These are phyloP conservation scores for Ophiostoma ulmi DNA, from an alignment of 2,329 filamentous ascomycete species.

Conservation along the genomic window DNA sequence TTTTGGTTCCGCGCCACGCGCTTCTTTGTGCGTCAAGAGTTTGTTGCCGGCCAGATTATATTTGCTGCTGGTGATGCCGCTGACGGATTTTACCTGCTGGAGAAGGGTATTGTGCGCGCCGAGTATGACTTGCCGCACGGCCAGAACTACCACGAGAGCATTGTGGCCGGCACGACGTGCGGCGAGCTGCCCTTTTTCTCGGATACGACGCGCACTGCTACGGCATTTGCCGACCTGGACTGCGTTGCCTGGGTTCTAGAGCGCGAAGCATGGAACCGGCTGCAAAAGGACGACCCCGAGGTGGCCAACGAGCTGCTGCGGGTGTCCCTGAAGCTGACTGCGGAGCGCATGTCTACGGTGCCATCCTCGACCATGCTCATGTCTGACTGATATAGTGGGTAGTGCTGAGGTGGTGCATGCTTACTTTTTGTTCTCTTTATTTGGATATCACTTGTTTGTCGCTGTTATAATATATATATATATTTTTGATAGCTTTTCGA, in stretches of 20 bases:
- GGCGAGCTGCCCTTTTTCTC: slow-evolving; percentile 96
- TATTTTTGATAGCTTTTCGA: not conserved
- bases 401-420: not conserved
- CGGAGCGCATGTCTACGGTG: slow-evolving; percentile 67
- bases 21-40: slow-evolving; percentile 69
- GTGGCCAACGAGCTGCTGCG: slow-evolving; percentile 79
- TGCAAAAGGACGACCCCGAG: slow-evolving; percentile 69
- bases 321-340: slow-evolving; percentile 88
- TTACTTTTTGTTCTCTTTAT: not conserved
- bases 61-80: slow-evolving; percentile 74
- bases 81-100: slow-evolving; percentile 82
- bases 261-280: slow-evolving; percentile 60
- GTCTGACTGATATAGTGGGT: slow-evolving; percentile 20
- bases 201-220: slow-evolving; percentile 81
- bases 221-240: slow-evolving; percentile 74
- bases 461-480: not conserved
- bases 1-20: slow-evolving; percentile 82
- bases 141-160: slow-evolving; percentile 73
- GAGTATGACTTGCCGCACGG: slow-evolving; percentile 92
- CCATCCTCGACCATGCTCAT: slow-evolving; percentile 29
- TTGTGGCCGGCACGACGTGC: slow-evolving; percentile 89
- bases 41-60: slow-evolving; percentile 63
- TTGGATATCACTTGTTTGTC: not conserved
- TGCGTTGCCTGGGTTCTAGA: slow-evolving; percentile 80
- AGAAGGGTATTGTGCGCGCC: slow-evolving; percentile 80